Conservation (phyloP, 805 yeast species). For the Metschnikowia reukaufii region DNA sequence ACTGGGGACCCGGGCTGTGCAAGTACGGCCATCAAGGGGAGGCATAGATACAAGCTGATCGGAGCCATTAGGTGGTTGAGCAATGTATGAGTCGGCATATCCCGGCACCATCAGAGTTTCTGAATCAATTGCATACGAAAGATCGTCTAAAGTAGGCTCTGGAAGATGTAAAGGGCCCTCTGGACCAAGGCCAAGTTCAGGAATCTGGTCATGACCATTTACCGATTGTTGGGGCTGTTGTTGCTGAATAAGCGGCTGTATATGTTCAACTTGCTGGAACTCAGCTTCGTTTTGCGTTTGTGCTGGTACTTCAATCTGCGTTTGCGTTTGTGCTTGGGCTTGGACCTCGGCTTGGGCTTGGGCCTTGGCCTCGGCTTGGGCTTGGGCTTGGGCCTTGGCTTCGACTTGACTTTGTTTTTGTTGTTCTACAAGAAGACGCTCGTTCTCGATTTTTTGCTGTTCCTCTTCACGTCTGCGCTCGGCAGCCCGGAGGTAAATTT, state of each 20-base stretch:
- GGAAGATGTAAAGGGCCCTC: conserved; percentile 4
- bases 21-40: conserved; percentile 5
- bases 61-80: neutral
- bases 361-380: neutral
- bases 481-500: conserved; percentile 16
- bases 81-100: conserved; percentile 1
- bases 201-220: neutral
- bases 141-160: conserved; percentile 6
- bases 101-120: conserved; percentile 8
- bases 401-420: conserved; percentile 3
- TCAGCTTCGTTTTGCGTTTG: no score
- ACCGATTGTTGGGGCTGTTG: neutral
- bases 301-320: no score
- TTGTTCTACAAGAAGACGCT: conserved; percentile 4
- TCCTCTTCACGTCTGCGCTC: conserved; percentile 17
- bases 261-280: no score
- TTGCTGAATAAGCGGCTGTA: no score
- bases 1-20: conserved; percentile 4
- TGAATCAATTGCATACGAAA: conserved; percentile 8
- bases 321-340: neutral
- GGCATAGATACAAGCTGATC: conserved; percentile 5
- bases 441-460: conserved; percentile 7
- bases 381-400: neutral
- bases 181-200: neutral
- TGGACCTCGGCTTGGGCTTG: neutral